These are phyloP conservation scores for Solanum medicagineum DNA, from an alignment of 257 asterid species.

Conservation along the genomic window DNA sequence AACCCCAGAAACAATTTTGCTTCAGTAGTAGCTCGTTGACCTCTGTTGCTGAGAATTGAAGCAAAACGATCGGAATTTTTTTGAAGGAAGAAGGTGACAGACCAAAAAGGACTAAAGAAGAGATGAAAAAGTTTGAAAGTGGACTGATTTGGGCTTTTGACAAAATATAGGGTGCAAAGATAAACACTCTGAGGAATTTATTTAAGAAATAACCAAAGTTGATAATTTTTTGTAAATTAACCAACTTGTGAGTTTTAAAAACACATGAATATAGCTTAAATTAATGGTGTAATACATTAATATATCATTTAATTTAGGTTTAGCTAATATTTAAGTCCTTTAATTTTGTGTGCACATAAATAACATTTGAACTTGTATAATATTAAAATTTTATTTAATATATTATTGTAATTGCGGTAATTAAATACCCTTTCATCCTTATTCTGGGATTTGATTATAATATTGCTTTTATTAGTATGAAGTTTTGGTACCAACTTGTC, in stretches of 20 bases:
- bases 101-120: background rate
- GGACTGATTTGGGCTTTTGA: background rate
- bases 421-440: background rate
- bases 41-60: background rate
- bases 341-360: no score
- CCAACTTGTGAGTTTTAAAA: no score
- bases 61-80: background rate
- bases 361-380: no score
- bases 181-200: background rate
- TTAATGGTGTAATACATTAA: no score
- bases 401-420: background rate
- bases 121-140: background rate
- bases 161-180: background rate
- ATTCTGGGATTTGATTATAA: background rate
- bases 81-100: background rate
- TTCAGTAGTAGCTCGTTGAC: background rate
- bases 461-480: background rate
- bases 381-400: no score
- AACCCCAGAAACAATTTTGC: background rate
- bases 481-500: background rate
- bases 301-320: no score
- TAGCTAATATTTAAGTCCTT: no score
- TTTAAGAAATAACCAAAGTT: background rate
- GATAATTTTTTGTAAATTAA: no score
- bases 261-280: no score